These are phyloP conservation scores for Hamamelis virginiana DNA, from an alignment of 164 flowering plant genomes.

Conservation along the genomic window DNA sequence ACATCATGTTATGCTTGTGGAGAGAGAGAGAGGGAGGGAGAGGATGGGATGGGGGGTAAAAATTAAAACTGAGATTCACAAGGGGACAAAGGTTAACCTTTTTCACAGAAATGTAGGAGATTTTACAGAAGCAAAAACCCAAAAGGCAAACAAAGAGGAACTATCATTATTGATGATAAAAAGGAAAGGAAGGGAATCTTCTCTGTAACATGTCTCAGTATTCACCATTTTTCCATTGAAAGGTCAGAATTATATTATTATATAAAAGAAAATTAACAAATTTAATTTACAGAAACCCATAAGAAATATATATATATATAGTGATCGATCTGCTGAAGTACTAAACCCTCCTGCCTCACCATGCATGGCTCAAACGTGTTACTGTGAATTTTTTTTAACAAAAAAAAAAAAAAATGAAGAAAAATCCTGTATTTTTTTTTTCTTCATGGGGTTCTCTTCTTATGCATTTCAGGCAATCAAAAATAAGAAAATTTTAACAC, in stretches of 20 bases:
- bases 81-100: constrained; percentile 24
- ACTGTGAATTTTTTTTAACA: background rate
- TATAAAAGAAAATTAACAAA: background rate
- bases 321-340: background rate
- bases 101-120: constrained; percentile 40
- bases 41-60: constrained; percentile 5
- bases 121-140: constrained; percentile 12
- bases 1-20: no score
- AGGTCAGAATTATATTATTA: background rate
- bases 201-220: constrained; percentile 11
- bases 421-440: background rate
- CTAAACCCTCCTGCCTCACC: background rate
- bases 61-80: constrained; percentile 10
- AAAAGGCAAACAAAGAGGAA: constrained; percentile 28
- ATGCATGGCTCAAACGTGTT: constrained; percentile 20
- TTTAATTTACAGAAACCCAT: no score
- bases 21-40: constrained; percentile 5
- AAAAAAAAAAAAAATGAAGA: background rate
- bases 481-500: background rate
- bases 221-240: constrained; percentile 18
- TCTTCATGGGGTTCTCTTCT: background rate
- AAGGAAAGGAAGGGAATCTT: constrained; percentile 29
- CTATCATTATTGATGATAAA: constrained; percentile 26
- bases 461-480: no score
- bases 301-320: background rate